Evolutionary conservation across 2,329 filamentous ascomycete species (phyloP).

Genomic region (Myotisia sp.): DNA sequence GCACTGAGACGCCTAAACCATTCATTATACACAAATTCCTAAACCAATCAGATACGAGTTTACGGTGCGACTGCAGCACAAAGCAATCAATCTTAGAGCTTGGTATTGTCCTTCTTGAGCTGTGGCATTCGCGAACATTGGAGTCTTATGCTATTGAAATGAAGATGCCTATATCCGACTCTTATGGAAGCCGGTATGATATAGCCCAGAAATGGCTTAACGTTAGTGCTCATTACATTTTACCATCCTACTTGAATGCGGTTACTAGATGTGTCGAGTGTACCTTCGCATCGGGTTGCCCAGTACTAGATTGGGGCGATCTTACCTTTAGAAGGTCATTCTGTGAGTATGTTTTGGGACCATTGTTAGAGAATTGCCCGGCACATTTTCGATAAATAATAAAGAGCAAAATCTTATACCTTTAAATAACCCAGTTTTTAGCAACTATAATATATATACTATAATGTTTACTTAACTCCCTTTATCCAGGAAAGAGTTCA

Average conservation of each 20-base stretch:
- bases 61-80: not conserved
- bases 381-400: too few species aligned
- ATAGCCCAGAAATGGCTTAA: not conserved
- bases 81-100: not conserved
- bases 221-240: not conserved
- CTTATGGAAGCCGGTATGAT: not conserved
- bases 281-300: not conserved
- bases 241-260: not conserved
- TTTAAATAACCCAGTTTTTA: too few species aligned
- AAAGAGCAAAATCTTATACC: too few species aligned
- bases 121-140: not conserved
- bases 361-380: conserved; percentile 2
- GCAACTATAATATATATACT: too few species aligned
- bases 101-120: not conserved
- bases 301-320: not conserved
- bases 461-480: too few species aligned
- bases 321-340: not conserved
- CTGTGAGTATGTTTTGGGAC: conserved; percentile 2
- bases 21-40: not conserved
- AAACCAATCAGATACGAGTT: not conserved
- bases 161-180: not conserved
- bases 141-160: not conserved
- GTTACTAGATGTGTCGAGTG: not conserved
- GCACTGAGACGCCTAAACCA: too few species aligned
- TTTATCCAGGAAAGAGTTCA: too few species aligned